These are phyloP conservation scores for Zygosaccharomyces siamensis DNA, from an alignment of 805 yeast genomes.

Conservation along the genomic window DNA sequence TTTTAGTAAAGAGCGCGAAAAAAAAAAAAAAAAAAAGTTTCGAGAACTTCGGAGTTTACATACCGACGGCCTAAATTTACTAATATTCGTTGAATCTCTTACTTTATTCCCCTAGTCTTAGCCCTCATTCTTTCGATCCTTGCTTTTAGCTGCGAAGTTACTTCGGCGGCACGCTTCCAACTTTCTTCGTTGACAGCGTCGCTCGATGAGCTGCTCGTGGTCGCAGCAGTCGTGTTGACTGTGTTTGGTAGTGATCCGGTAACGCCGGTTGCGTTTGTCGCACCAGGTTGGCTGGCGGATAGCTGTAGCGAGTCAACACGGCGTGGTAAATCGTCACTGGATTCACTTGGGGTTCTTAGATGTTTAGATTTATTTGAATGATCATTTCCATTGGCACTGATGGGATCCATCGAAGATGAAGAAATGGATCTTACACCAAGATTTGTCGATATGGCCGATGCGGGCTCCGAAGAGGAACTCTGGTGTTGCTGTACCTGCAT, in stretches of 20 bases:
- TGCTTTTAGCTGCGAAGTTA: slow-evolving; percentile 78
- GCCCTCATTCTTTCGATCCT: slow-evolving; percentile 88
- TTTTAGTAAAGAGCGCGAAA: neutral
- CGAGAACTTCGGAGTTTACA: neutral
- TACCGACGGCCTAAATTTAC: neutral
- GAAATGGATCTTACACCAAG: slow-evolving; percentile 19
- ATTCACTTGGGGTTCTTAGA: slow-evolving; percentile 21
- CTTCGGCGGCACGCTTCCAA: slow-evolving; percentile 89
- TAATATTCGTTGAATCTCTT: neutral
- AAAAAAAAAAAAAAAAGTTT: neutral
- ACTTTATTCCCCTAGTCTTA: slow-evolving; percentile 34
- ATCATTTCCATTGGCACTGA: neutral
- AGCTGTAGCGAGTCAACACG: slow-evolving; percentile 29
- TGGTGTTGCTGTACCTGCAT: slow-evolving; percentile 8
- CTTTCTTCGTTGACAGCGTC: slow-evolving; percentile 53
- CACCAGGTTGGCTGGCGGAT: neutral
- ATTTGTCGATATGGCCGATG: slow-evolving; percentile 17
- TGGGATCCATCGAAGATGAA: slow-evolving; percentile 18
- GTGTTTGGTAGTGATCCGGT: neutral
- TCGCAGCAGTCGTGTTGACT: neutral
- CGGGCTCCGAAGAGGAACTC: slow-evolving; percentile 12
- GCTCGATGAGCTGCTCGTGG: slow-evolving; percentile 9
- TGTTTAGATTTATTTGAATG: slow-evolving; percentile 6
- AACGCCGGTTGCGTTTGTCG: neutral
- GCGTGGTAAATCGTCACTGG: slow-evolving; percentile 30